Evolutionary conservation across 306 rosid genomes (phyloP), one percentile per base, ranked within the genome.

Genomic region (Glycyrrhiza uralensis): DNA sequence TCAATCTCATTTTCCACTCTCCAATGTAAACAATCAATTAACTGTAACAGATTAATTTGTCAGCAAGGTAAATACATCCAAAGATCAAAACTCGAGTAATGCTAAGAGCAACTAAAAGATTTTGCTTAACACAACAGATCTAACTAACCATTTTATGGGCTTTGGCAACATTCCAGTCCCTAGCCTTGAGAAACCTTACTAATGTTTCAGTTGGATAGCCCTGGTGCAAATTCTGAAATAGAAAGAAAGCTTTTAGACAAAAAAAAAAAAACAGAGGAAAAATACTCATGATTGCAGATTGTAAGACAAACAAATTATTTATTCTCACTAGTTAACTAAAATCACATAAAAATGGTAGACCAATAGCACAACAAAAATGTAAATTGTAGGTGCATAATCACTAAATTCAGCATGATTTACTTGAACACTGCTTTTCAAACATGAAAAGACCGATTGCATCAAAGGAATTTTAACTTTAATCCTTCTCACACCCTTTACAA

Each of bases 21-120:
- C 99, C 99, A 95, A 47, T 89, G 81, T 69, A 95, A 74, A 62
- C 96, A 91, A 74, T 95, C 99, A 66, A 84, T 62, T 85, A 95
- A 76, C 99, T 95, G 94, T 50, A 80, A 55, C 51, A 78, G 26
- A 56, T 74, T 33, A 64, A 58, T 60, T 12, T 44, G 60, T 79
- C 72, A 90, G 83, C 8, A 60, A 69, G 71, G 55, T 68, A 67
- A 46, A 19, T 45, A 67, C 42, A 76, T 15, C 69, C 69, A 64
- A 75, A 22, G 24, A 44, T 56, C 75, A 79, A 77, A 50, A 35
- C 23, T 41, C n/a, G 35, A 1, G 15, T 42, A 41, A 49, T 18
- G 30, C 28, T 11, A 71, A 55, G 24, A 71, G 49, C 35, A 39
- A 10, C 45, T 24, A 42, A 63, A 70, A 41, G 24, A 2, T 45